These are phyloP conservation scores for Myxozyma geophila DNA, from an alignment of 805 yeast species.

Conservation along the genomic window DNA sequence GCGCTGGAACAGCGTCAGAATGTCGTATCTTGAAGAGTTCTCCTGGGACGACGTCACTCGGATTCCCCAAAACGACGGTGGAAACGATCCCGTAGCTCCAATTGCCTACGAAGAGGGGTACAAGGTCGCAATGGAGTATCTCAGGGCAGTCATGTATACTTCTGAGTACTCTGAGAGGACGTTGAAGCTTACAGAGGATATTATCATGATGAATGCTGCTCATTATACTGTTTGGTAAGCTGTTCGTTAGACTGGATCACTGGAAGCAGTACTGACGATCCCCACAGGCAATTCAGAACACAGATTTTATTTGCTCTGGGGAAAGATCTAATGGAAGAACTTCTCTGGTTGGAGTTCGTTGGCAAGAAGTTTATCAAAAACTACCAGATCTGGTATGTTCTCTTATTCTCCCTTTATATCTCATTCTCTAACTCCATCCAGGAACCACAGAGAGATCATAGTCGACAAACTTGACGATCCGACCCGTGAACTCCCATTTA, in stretches of 20 bases:
- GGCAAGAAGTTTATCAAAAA: constrained; percentile 83
- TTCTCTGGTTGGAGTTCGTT: constrained; percentile 77
- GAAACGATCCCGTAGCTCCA: constrained; percentile 44
- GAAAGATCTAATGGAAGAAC: constrained; percentile 55
- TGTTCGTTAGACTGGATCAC: not conserved
- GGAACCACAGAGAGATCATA: constrained; percentile 73
- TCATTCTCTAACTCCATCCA: not conserved
- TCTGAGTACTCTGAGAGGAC: constrained; percentile 76
- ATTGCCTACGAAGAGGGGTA: constrained; percentile 72
- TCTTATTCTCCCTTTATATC: not conserved
- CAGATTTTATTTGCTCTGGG: constrained; percentile 42
- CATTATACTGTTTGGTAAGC: constrained; percentile 85
- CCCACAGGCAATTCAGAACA: constrained; percentile 43
- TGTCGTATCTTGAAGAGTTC: constrained; percentile 8
- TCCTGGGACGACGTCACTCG: constrained; percentile 44
- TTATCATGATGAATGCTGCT: constrained; percentile 76
- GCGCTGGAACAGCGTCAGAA: not conserved
- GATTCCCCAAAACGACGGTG: constrained; percentile 41
- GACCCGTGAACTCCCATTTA: constrained; percentile 66
- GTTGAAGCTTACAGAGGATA: constrained; percentile 62
- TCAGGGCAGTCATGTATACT: constrained; percentile 61
- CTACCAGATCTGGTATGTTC: constrained; percentile 77
- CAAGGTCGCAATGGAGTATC: constrained; percentile 59
- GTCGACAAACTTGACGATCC: constrained; percentile 38
- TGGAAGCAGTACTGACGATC: not conserved